Evolutionary conservation across 192 early-diverging fungal genomes (phyloP).

Genomic region (Diversispora epigaea): DNA sequence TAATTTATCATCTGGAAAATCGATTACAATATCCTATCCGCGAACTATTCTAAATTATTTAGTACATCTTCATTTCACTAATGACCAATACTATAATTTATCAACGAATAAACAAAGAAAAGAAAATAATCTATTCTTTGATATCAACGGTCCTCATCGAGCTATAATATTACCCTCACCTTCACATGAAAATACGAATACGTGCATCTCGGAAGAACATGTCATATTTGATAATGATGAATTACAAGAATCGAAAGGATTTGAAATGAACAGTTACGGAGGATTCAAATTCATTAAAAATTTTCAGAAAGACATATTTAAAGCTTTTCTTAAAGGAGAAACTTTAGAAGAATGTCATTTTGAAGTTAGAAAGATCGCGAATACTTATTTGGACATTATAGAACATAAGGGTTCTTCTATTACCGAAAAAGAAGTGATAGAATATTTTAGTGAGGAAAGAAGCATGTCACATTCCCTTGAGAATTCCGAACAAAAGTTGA

Average conservation of each 20-base stretch:
- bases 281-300: constrained; percentile 98
- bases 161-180: constrained; percentile 97
- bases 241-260: constrained; percentile 96
- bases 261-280: constrained; percentile 97
- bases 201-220: constrained; percentile 95
- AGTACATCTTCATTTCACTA: constrained; percentile 94
- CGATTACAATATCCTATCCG: constrained; percentile 88
- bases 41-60: constrained; percentile 98
- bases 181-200: constrained; percentile 78
- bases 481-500: constrained; percentile 90
- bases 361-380: constrained; percentile 82
- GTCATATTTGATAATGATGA: constrained; percentile 97
- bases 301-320: constrained; percentile 94
- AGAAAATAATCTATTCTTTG: constrained; percentile 98
- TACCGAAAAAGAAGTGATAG: constrained; percentile 87
- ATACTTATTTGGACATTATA: constrained; percentile 95
- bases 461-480: constrained; percentile 94
- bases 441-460: constrained; percentile 95
- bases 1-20: constrained; percentile 76
- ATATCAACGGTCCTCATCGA: constrained; percentile 97
- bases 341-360: constrained; percentile 87
- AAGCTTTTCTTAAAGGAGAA: constrained; percentile 84
- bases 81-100: constrained; percentile 95
- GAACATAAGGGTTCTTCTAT: constrained; percentile 79
- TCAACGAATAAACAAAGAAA: constrained; percentile 63